Conservation (phyloP, 768 basidiomycete genomes). For the Pleurotus cornucopiae region DNA sequence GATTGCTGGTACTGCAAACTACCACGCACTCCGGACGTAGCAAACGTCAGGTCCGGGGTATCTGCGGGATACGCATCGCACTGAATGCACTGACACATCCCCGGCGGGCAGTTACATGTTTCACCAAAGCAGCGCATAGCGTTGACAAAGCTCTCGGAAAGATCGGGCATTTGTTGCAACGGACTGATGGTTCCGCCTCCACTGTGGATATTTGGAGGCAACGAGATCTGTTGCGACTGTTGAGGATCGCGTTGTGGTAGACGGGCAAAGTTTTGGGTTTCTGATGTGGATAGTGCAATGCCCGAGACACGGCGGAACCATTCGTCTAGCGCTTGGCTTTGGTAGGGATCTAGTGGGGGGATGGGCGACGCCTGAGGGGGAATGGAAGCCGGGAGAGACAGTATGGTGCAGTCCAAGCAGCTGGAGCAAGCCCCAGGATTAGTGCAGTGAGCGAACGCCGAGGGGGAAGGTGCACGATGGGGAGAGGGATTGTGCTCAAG, state of each 20-base stretch:
- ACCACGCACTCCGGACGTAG: constrained; percentile 3
- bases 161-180: background rate
- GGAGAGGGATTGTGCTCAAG: constrained; percentile 44
- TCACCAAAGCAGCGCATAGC: constrained; percentile 6
- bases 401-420: constrained; percentile 64
- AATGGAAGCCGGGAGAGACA: constrained; percentile 40
- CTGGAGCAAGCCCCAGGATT: constrained; percentile 33
- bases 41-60: background rate
- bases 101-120: constrained; percentile 4
- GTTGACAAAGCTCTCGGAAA: constrained; percentile 7
- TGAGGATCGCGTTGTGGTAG: background rate
- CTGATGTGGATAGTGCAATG: constrained; percentile 18
- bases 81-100: constrained; percentile 6
- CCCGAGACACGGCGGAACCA: constrained; percentile 55
- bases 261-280: background rate
- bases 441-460: constrained; percentile 31
- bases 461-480: constrained; percentile 23
- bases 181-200: background rate
- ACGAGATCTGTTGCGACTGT: background rate
- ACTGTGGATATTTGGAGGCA: background rate
- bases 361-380: constrained; percentile 33
- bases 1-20: background rate
- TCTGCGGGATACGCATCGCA: background rate
- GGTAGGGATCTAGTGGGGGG: constrained; percentile 37
- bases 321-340: constrained; percentile 51